Conservation (phyloP, 805 yeast genomes). For the Kuraishia hungarica region DNA sequence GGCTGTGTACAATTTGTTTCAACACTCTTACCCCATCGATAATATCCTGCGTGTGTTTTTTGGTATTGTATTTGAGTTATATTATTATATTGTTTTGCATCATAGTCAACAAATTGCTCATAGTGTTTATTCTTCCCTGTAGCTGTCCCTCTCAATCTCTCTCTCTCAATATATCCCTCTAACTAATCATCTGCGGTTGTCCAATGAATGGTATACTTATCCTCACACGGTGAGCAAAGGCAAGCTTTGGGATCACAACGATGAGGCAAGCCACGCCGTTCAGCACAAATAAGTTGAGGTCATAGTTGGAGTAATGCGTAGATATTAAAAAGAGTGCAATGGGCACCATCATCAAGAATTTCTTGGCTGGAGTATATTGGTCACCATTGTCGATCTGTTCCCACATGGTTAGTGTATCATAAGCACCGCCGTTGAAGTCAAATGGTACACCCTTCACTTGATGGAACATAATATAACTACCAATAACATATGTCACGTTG, state of each 20-base stretch:
- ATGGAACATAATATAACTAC: slow-evolving; percentile 94
- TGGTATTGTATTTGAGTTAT: background rate
- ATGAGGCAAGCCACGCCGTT: slow-evolving; percentile 76
- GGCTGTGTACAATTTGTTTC: background rate
- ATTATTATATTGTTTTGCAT: background rate
- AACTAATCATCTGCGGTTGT: slow-evolving; percentile 22
- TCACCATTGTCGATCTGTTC: slow-evolving; percentile 89
- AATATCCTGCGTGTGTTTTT: background rate
- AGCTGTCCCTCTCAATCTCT: background rate
- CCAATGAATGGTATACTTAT: slow-evolving; percentile 46
- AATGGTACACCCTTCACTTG: slow-evolving; percentile 95
- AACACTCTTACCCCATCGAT: background rate
- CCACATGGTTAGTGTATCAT: slow-evolving; percentile 96
- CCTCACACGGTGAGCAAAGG: slow-evolving; percentile 72
- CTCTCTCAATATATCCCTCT: too few species aligned
- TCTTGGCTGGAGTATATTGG: slow-evolving; percentile 94
- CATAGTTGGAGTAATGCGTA: slow-evolving; percentile 87
- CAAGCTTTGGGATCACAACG: slow-evolving; percentile 88
- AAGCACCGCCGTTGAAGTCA: slow-evolving; percentile 91
- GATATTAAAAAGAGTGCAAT: slow-evolving; percentile 76
- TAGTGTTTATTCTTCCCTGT: background rate
- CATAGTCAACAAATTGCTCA: background rate
- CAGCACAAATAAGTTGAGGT: slow-evolving; percentile 65
- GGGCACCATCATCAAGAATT: slow-evolving; percentile 89
- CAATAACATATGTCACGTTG: slow-evolving; percentile 81